Evolutionary conservation across 495 filamentous ascomycete species (phyloP).

Genomic region (Hyaloscypha hepaticicola): DNA sequence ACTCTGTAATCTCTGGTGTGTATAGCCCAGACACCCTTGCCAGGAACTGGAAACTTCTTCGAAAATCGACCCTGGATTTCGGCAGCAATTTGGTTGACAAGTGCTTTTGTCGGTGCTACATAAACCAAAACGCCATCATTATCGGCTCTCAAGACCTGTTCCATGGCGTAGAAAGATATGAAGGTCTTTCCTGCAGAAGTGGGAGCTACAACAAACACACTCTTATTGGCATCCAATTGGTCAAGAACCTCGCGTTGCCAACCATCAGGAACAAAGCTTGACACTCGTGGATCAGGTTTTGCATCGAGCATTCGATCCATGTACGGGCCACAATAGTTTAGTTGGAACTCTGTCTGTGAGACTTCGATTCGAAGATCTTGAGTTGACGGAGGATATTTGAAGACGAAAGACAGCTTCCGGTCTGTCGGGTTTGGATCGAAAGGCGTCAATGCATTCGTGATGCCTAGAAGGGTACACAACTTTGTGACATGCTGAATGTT

Average conservation of each 20-base stretch:
- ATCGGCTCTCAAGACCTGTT: slow-evolving; percentile 62
- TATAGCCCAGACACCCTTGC: slow-evolving; percentile 74
- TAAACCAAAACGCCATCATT: slow-evolving; percentile 73
- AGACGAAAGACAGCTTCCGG: slow-evolving; percentile 29
- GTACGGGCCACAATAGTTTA: slow-evolving; percentile 66
- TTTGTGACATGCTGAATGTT: slow-evolving; percentile 23
- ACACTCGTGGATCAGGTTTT: slow-evolving; percentile 59
- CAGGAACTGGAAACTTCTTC: slow-evolving; percentile 55
- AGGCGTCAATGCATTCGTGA: slow-evolving; percentile 22
- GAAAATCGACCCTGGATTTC: slow-evolving; percentile 65
- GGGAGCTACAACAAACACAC: slow-evolving; percentile 73
- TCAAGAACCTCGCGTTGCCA: slow-evolving; percentile 78
- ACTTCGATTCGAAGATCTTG: slow-evolving; percentile 20
- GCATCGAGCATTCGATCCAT: slow-evolving; percentile 73
- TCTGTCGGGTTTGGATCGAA: slow-evolving; percentile 18
- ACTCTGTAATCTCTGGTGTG: slow-evolving; percentile 73
- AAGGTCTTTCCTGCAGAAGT: slow-evolving; percentile 67
- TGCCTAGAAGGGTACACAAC: slow-evolving; percentile 25
- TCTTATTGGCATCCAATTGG: slow-evolving; percentile 64
- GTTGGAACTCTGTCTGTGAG: slow-evolving; percentile 31
- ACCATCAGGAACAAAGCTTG: slow-evolving; percentile 65
- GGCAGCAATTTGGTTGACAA: slow-evolving; percentile 82
- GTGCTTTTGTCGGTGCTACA: slow-evolving; percentile 76
- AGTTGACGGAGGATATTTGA: slow-evolving; percentile 25
- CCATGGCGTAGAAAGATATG: slow-evolving; percentile 76